These are phyloP conservation scores for Athelia psychrophila DNA, from an alignment of 1,284 basidiomycete genomes.

Conservation along the genomic window DNA sequence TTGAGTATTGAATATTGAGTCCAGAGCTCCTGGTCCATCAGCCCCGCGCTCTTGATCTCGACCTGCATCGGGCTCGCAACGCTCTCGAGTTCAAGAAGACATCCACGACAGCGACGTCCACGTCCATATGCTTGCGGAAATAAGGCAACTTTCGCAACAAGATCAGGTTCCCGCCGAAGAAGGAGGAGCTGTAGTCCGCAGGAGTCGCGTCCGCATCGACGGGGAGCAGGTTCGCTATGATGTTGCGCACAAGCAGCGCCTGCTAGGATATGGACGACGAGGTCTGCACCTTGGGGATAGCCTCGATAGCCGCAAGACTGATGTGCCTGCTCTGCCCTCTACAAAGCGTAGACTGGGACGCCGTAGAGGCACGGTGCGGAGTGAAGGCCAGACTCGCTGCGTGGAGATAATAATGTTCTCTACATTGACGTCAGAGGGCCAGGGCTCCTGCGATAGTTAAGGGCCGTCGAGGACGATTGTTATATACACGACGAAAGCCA, in stretches of 20 bases:
- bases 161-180: conserved; percentile 43
- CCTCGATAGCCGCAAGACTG: conserved; percentile 35
- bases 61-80: conserved; percentile 36
- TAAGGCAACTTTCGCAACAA: conserved; percentile 42
- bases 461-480: conserved; percentile 35
- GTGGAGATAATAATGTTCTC: conserved; percentile 41
- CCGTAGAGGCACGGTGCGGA: conserved; percentile 30
- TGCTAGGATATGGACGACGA: conserved; percentile 29
- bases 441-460: too few species aligned
- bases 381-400: conserved; percentile 14
- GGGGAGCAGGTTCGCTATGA: conserved; percentile 35
- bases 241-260: conserved; percentile 35
- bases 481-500: conserved; percentile 44
- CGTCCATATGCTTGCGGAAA: too few species aligned
- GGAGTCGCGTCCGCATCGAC: conserved; percentile 32
- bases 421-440: conserved; percentile 45
- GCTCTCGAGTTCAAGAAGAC: conserved; percentile 38
- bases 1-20: too few species aligned
- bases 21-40: too few species aligned
- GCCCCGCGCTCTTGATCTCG: too few species aligned
- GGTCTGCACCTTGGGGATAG: conserved; percentile 21
- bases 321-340: conserved; percentile 18
- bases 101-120: conserved; percentile 33
- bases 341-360: conserved; percentile 30
- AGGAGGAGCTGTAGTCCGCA: conserved; percentile 40